Evolutionary conservation across 345 rosid species (phyloP).

Genomic region (Salix viminalis): DNA sequence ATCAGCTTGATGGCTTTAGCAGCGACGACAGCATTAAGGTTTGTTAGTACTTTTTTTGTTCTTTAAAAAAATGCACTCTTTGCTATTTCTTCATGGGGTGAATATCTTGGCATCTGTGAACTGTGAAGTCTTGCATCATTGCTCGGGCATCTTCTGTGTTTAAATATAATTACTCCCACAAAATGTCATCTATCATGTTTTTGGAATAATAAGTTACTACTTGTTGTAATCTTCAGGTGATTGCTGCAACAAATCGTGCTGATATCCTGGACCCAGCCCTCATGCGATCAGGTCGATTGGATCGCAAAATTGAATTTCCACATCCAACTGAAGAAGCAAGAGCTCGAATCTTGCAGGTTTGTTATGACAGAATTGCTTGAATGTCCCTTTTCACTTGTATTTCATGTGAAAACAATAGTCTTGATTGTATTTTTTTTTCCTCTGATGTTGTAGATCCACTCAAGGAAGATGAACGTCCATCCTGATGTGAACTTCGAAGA

Average conservation of each 20-base stretch:
- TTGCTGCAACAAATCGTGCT: slow-evolving; percentile 98
- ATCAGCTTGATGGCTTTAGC: slow-evolving; percentile 98
- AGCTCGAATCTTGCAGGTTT: slow-evolving; percentile 89
- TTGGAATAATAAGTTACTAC: background rate
- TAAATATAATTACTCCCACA: no score
- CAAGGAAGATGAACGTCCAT: slow-evolving; percentile 97
- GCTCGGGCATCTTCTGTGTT: background rate
- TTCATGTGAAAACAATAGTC: background rate
- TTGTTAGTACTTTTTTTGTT: slow-evolving; percentile 1
- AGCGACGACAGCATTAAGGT: slow-evolving; percentile 99
- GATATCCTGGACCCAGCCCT: slow-evolving; percentile 98
- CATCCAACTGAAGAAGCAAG: slow-evolving; percentile 99
- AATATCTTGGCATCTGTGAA: background rate
- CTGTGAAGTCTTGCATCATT: background rate
- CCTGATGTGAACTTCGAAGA: slow-evolving; percentile 98
- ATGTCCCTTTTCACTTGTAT: background rate
- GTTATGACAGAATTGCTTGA: background rate
- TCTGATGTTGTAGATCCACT: slow-evolving; percentile 64
- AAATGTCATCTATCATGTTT: background rate
- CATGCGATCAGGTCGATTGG: slow-evolving; percentile 98
- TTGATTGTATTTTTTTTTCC: background rate
- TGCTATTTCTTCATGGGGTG: background rate
- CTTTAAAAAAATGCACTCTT: background rate
- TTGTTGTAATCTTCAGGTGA: slow-evolving; percentile 50
- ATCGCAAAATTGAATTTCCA: slow-evolving; percentile 98